These are phyloP conservation scores for Debaryomycetaceae sp. DNA, from an alignment of 1,139 yeast genomes.

Conservation along the genomic window DNA sequence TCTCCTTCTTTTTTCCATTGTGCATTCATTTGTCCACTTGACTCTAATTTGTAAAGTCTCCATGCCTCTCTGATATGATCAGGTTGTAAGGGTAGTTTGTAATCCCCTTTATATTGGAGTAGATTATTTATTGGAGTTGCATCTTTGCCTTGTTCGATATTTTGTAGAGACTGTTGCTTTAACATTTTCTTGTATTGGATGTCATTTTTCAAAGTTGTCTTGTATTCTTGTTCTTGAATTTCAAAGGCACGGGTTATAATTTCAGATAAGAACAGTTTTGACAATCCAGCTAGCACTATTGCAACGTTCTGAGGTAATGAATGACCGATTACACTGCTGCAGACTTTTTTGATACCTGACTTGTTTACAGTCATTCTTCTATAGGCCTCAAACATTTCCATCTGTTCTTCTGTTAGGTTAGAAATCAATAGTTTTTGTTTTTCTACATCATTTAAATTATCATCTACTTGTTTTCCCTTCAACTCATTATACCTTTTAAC, in stretches of 20 bases:
- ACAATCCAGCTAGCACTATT: slow-evolving; percentile 78
- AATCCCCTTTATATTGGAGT: slow-evolving; percentile 40
- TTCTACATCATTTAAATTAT: slow-evolving; percentile 41
- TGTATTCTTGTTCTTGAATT: slow-evolving; percentile 54
- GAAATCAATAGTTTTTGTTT: slow-evolving; percentile 65
- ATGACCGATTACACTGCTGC: slow-evolving; percentile 77
- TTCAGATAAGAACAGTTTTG: slow-evolving; percentile 87
- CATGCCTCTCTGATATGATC: slow-evolving; percentile 89
- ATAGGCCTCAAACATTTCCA: slow-evolving; percentile 84
- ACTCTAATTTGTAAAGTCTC: slow-evolving; percentile 67
- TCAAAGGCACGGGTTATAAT: slow-evolving; percentile 78
- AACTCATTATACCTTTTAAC: slow-evolving; percentile 30
- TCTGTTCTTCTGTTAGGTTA: slow-evolving; percentile 75
- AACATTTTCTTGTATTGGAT: slow-evolving; percentile 35
- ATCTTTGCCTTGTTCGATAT: slow-evolving; percentile 28
- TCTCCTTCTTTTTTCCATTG: slow-evolving; percentile 75
- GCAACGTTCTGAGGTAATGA: slow-evolving; percentile 82
- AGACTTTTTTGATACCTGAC: slow-evolving; percentile 75
- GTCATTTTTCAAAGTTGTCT: slow-evolving; percentile 38
- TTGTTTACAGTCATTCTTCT: slow-evolving; percentile 80
- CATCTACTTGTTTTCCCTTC: slow-evolving; percentile 19
- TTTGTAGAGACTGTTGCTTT: slow-evolving; percentile 26
- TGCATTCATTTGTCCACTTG: slow-evolving; percentile 59
- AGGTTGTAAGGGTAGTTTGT: slow-evolving; percentile 65
- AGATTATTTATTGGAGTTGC: slow-evolving; percentile 10